These are phyloP conservation scores for Colletotrichum trifolii DNA, from an alignment of 2,329 filamentous ascomycete genomes.

Conservation along the genomic window DNA sequence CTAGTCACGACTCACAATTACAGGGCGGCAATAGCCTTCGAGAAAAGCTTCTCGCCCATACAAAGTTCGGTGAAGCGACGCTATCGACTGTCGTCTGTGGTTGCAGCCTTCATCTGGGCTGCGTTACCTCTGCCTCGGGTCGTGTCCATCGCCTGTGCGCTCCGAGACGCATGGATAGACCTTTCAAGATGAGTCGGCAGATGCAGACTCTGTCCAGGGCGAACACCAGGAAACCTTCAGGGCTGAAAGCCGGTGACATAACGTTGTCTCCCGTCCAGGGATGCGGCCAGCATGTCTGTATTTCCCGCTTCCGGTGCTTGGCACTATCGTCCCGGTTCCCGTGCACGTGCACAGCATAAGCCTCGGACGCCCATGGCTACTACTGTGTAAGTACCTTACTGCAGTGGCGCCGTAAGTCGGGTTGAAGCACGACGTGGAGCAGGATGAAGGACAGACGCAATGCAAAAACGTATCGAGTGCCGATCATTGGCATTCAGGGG, in stretches of 20 bases:
- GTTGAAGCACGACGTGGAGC: neutral
- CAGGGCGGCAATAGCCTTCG: conserved; percentile 7
- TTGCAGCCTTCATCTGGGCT: conserved; percentile 22
- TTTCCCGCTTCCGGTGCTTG: conserved; percentile 27
- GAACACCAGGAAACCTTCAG: conserved; percentile 14
- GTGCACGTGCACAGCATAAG: conserved; percentile 14
- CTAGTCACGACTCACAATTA: neutral
- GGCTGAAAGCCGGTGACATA: conserved; percentile 32
- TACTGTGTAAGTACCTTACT: neutral
- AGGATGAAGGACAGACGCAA: neutral
- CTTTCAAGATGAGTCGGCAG: conserved; percentile 11
- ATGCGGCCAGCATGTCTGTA: conserved; percentile 22
- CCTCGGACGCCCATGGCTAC: conserved; percentile 14
- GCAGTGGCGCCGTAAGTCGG: neutral
- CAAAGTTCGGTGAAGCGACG: neutral
- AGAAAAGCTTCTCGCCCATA: conserved; percentile 1
- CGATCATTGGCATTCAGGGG: conserved; percentile 12
- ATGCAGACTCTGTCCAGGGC: neutral
- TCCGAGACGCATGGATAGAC: conserved; percentile 2
- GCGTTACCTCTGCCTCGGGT: conserved; percentile 2
- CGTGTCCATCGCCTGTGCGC: conserved; percentile 9
- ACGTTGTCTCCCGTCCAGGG: conserved; percentile 32
- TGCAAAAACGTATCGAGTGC: conserved; percentile 12
- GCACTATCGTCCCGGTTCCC: conserved; percentile 22
- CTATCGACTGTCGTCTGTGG: conserved; percentile 20